Evolutionary conservation across 257 asterid genomes (phyloP), one percentile per base, ranked within the genome.

Genomic region (Nicotiana otophora): DNA sequence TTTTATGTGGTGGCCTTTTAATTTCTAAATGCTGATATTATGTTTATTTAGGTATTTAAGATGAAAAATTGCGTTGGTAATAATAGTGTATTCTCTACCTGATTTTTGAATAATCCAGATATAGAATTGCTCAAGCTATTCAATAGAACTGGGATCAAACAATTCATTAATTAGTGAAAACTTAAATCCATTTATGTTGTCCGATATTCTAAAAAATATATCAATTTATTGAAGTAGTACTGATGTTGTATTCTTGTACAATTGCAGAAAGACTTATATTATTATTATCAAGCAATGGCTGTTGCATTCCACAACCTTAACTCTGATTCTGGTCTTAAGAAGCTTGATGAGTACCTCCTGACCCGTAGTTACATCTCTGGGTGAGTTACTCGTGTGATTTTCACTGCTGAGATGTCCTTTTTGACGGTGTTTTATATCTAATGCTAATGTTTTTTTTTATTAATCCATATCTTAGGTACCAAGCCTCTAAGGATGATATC

Each of bases 361-460:
- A 85, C 92, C 17, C 94, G 96, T 81, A 96, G 99, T 88, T 96
- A 94, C 86, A 91, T 96, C 34, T 64, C 96, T 39, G 99, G 98
- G 99, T 96, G 31, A 85, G 92, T 87, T 78, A 65, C 10, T 48
- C 36, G 48, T 20, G 78, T 72, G 4, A 20, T 36, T 20, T 72
- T 1, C 11, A 72, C 14, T 7, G 17, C 10, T 11, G 17, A 63
- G 69, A 26, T 62, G 33, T 81, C 1, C 19, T 31, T 7, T 26
- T 4, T 46, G 61, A 17, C 5, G n/a, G 26, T 66, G 36, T 58
- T 57, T 79, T 55, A 0, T 28, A 10, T n/a, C 15, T 1, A 64
- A 66, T 46, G 74, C 39, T 1, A 10, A 81, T 34, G 30, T 26
- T 77, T 53, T 2, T n/a, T 53, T 2, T 51, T 30, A 61, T 30